These are phyloP conservation scores for Kitagawia praeruptora DNA, from an alignment of 129 eudicot species.

Conservation along the genomic window DNA sequence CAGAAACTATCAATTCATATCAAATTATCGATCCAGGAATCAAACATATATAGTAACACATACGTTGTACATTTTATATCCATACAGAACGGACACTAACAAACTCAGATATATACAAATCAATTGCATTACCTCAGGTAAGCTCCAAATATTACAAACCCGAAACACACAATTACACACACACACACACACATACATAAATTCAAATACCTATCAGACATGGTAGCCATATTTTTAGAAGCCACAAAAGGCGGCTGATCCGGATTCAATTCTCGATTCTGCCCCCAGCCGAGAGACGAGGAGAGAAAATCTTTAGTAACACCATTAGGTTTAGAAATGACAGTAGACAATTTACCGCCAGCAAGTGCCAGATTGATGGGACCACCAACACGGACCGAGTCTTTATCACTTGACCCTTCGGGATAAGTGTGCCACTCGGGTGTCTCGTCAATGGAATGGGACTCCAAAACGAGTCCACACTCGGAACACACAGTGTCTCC, in stretches of 20 bases:
- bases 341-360: conserved; percentile 54
- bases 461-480: conserved; percentile 79
- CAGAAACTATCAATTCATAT: not conserved
- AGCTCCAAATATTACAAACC: not conserved
- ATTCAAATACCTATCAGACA: conserved; percentile 59
- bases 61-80: not conserved
- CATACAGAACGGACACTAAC: not conserved
- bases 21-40: not conserved
- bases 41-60: not conserved
- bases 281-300: conserved; percentile 51
- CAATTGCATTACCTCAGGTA: no score
- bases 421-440: conserved; percentile 90
- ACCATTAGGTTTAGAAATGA: conserved; percentile 65
- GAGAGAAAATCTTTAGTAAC: conserved; percentile 49
- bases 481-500: conserved; percentile 86
- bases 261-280: conserved; percentile 70
- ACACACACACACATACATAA: not conserved
- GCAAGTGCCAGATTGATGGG: conserved; percentile 54
- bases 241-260: conserved; percentile 59
- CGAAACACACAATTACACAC: not conserved
- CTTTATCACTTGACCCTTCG: conserved; percentile 68
- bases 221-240: conserved; percentile 54
- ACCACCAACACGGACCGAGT: conserved; percentile 82
- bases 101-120: not conserved
- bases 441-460: conserved; percentile 81